Conservation (phyloP, 2,329 filamentous ascomycete species). For the Plenodomus lindquistii region DNA sequence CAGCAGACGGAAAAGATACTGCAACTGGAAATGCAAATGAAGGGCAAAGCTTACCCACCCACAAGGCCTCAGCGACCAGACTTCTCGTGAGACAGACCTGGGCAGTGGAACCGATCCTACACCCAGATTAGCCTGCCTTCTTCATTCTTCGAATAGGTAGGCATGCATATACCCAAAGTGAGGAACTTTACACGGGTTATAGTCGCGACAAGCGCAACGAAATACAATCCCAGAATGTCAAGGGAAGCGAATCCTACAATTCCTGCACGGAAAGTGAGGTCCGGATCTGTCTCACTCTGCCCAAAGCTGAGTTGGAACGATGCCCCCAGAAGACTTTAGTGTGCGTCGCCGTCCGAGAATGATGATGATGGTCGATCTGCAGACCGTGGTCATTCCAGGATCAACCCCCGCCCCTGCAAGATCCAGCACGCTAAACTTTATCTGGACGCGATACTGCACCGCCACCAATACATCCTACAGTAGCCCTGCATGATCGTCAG, state of each 20-base stretch:
- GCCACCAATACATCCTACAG: constrained; percentile 46
- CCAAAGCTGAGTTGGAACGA: background rate
- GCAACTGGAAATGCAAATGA: background rate
- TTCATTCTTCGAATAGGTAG: constrained; percentile 7
- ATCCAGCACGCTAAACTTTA: constrained; percentile 9
- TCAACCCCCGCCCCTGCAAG: constrained; percentile 9
- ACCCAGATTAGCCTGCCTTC: background rate
- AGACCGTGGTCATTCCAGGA: background rate
- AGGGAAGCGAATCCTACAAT: background rate
- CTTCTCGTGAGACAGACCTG: constrained; percentile 4
- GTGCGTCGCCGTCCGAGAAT: constrained; percentile 2
- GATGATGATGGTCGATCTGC: constrained; percentile 15
- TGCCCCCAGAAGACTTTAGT: background rate
- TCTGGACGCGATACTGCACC: constrained; percentile 9
- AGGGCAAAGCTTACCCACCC: constrained; percentile 8
- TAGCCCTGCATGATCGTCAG: constrained; percentile 42
- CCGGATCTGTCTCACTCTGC: background rate
- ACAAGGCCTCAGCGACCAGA: constrained; percentile 16
- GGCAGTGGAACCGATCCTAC: background rate
- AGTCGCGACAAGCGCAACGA: background rate
- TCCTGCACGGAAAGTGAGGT: background rate
- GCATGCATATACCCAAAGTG: constrained; percentile 8
- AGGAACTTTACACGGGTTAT: background rate
- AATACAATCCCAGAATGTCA: background rate
- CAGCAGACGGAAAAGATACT: too few relatives aligned